Evolutionary conservation across 306 rosid genomes (phyloP).

Genomic region (Fragaria ananassa): DNA sequence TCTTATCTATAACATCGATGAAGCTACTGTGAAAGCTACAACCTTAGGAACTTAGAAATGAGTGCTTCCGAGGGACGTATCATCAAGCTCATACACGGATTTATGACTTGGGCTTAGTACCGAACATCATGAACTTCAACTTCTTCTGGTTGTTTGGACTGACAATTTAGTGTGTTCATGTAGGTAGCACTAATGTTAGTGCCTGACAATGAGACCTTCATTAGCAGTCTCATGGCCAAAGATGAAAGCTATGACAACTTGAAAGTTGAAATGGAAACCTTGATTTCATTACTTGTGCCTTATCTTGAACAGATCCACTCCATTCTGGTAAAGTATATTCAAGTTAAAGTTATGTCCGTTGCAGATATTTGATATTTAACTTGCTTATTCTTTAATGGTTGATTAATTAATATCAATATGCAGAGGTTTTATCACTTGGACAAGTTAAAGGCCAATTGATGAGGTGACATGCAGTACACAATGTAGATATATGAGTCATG

Average conservation of each 20-base stretch:
- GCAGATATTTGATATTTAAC: background rate
- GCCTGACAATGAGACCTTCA: slow-evolving; percentile 61
- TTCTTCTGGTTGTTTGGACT: background rate
- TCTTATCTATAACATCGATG: too few relatives aligned
- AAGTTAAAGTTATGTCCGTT: background rate
- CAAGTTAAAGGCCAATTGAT: slow-evolving; percentile 15
- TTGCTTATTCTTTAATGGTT: background rate
- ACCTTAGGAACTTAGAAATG: too few relatives aligned
- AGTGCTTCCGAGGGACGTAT: too few relatives aligned
- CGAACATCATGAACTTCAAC: background rate
- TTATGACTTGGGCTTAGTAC: background rate
- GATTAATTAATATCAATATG: background rate
- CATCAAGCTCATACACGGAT: background rate
- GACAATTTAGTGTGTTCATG: slow-evolving; percentile 14
- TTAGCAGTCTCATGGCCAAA: slow-evolving; percentile 52
- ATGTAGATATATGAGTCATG: background rate
- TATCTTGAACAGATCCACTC: slow-evolving; percentile 66
- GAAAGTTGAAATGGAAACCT: slow-evolving; percentile 54
- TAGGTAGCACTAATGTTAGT: slow-evolving; percentile 81
- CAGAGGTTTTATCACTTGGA: slow-evolving; percentile 19
- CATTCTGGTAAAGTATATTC: slow-evolving; percentile 47
- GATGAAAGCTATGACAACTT: slow-evolving; percentile 53
- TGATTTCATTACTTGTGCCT: slow-evolving; percentile 58
- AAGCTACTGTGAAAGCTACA: too few relatives aligned
- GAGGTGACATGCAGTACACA: background rate